A percentile compares a stretch with the other conserved stretches of the same genome.
Conservation (phyloP, 2,329 filamentous ascomycete species). For the Cercospora sojina region DNA sequence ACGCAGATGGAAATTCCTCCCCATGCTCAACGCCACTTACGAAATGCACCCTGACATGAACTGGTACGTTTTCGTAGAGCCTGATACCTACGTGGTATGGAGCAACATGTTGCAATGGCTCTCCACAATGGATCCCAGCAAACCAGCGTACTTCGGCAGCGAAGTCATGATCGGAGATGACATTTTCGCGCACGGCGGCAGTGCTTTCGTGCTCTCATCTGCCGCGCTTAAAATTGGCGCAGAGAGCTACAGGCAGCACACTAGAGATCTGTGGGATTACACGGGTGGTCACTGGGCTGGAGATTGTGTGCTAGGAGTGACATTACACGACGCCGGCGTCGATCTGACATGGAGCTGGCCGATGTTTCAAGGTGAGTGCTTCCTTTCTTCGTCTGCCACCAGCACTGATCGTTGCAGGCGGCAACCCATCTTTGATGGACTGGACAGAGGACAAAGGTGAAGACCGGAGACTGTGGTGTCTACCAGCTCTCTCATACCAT, state of each 20-base stretch:
- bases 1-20: constrained; percentile 52
- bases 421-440: constrained; percentile 40
- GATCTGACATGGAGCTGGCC: constrained; percentile 45
- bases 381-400: too few relatives aligned
- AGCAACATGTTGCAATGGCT: constrained; percentile 56
- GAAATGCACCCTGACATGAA: constrained; percentile 48
- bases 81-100: constrained; percentile 59
- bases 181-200: constrained; percentile 45
- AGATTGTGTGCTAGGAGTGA: constrained; percentile 53
- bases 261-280: constrained; percentile 44
- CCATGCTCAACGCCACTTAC: constrained; percentile 39
- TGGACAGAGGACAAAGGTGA: constrained; percentile 35
- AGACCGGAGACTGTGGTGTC: constrained; percentile 43
- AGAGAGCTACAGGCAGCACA: constrained; percentile 43
- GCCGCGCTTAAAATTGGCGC: constrained; percentile 39
- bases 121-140: constrained; percentile 47
- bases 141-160: constrained; percentile 55
- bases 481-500: constrained; percentile 42
- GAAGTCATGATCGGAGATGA: constrained; percentile 50
- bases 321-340: constrained; percentile 46
- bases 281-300: constrained; percentile 54
- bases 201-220: constrained; percentile 46
- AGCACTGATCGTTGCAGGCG: neutral
- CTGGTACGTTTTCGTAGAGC: constrained; percentile 61
- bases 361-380: constrained; percentile 45